Conservation (phyloP, 371 early-diverging fungal genomes). For the Actinomucor elegans region DNA sequence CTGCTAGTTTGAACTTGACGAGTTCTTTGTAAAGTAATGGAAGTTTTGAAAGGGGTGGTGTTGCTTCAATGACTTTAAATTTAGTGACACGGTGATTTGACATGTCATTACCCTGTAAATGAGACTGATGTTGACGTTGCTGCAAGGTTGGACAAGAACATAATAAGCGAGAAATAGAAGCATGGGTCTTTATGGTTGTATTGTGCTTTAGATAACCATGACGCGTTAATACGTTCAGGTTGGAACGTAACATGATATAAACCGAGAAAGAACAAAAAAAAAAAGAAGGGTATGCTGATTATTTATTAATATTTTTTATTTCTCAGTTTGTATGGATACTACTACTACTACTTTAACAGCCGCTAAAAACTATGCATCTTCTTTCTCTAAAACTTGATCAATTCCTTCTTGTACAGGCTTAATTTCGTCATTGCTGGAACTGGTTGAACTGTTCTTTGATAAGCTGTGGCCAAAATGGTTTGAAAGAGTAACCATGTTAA, state of each 20-base stretch:
- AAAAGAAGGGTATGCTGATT: no score
- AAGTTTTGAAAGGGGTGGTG: constrained; percentile 39
- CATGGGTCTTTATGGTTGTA: neutral
- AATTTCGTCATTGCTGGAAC: constrained; percentile 17
- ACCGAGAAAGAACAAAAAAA: no score
- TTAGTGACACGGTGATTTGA: constrained; percentile 28
- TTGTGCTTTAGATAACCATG: no score
- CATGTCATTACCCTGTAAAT: neutral
- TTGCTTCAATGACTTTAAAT: constrained; percentile 36
- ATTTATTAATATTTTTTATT: no score
- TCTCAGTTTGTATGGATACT: no score
- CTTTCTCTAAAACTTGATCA: constrained; percentile 42
- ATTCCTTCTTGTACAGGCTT: constrained; percentile 47
- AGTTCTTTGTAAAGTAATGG: constrained; percentile 61
- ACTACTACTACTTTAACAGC: no score
- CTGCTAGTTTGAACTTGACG: constrained; percentile 83
- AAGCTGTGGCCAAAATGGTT: constrained; percentile 42
- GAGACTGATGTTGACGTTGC: constrained; percentile 10
- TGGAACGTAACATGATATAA: constrained; percentile 5
- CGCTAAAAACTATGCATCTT: no score
- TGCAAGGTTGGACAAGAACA: constrained; percentile 6
- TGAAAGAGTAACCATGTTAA: constrained; percentile 56
- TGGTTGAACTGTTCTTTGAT: constrained; percentile 17
- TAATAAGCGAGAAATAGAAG: neutral
- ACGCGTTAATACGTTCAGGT: neutral